Conservation (phyloP, 371 early-diverging fungal genomes). For the Dichotomocladium elegans region DNA sequence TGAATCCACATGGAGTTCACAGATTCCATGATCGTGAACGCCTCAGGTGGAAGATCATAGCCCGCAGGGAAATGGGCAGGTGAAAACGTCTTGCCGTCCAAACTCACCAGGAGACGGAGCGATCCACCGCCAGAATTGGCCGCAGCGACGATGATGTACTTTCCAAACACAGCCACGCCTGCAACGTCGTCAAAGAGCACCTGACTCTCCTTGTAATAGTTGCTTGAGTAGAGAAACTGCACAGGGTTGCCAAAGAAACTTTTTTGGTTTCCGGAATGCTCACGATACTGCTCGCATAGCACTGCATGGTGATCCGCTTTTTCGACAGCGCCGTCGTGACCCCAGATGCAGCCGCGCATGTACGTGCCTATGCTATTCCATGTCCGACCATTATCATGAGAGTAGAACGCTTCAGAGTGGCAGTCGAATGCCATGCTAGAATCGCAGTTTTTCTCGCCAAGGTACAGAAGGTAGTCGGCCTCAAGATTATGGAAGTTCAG, state of each 20-base stretch:
- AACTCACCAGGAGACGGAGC: conserved; percentile 63
- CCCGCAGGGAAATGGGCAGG: conserved; percentile 73
- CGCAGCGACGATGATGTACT: conserved; percentile 82
- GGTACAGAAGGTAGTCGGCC: conserved; percentile 72
- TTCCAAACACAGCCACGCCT: conserved; percentile 75
- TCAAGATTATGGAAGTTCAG: conserved; percentile 83
- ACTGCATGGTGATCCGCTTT: conserved; percentile 48
- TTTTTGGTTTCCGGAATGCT: conserved; percentile 59
- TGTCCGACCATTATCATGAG: conserved; percentile 64
- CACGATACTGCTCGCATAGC: conserved; percentile 67
- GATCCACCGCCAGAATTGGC: conserved; percentile 43
- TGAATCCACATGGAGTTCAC: conserved; percentile 72
- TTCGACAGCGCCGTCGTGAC: conserved; percentile 57
- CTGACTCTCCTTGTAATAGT: conserved; percentile 51
- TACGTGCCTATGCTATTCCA: conserved; percentile 74
- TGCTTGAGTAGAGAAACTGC: conserved; percentile 50
- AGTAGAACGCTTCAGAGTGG: conserved; percentile 69
- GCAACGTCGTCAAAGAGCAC: conserved; percentile 61
- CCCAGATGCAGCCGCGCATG: conserved; percentile 77
- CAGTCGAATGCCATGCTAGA: conserved; percentile 41
- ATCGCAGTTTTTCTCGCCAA: conserved; percentile 62
- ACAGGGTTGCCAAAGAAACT: conserved; percentile 38
- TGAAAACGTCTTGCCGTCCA: conserved; percentile 71
- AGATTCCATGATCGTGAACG: conserved; percentile 84
- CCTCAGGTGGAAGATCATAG: conserved; percentile 52